Evolutionary conservation across 2,329 filamentous ascomycete species (phyloP).

Genomic region (Zopfia rhizophila): DNA sequence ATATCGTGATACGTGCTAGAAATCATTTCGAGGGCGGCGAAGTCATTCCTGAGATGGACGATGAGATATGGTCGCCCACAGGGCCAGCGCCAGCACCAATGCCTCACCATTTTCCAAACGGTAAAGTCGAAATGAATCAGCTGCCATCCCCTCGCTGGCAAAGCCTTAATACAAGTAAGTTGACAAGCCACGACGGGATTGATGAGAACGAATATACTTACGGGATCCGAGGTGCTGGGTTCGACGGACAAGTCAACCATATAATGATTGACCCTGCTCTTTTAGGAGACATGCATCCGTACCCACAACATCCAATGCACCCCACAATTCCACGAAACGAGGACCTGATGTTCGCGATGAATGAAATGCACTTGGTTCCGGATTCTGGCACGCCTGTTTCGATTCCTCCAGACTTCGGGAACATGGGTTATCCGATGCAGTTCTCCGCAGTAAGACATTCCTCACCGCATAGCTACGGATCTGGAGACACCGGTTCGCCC

Average conservation of each 20-base stretch:
- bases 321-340: conserved; percentile 44
- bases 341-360: conserved; percentile 50
- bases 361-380: conserved; percentile 47
- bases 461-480: conserved; percentile 49
- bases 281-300: conserved; percentile 31
- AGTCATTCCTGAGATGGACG: conserved; percentile 47
- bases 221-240: conserved; percentile 31
- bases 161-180: conserved; percentile 39
- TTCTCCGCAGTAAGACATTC: conserved; percentile 43
- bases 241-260: conserved; percentile 44
- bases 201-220: conserved; percentile 1
- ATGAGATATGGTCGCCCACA: conserved; percentile 49
- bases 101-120: conserved; percentile 42
- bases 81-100: conserved; percentile 43
- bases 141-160: conserved; percentile 43
- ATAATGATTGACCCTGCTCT: conserved; percentile 51
- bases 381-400: conserved; percentile 38
- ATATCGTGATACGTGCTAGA: conserved; percentile 33
- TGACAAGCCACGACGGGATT: neutral
- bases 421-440: conserved; percentile 46
- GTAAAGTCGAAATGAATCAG: conserved; percentile 36
- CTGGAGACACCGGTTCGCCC: conserved; percentile 48
- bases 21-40: conserved; percentile 39
- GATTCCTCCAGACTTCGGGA: conserved; percentile 42
- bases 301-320: conserved; percentile 41